phyloP scores from a whole-genome alignment of 371 early-diverging fungal species.

The Apophysomyces ossiformis region DNA sequence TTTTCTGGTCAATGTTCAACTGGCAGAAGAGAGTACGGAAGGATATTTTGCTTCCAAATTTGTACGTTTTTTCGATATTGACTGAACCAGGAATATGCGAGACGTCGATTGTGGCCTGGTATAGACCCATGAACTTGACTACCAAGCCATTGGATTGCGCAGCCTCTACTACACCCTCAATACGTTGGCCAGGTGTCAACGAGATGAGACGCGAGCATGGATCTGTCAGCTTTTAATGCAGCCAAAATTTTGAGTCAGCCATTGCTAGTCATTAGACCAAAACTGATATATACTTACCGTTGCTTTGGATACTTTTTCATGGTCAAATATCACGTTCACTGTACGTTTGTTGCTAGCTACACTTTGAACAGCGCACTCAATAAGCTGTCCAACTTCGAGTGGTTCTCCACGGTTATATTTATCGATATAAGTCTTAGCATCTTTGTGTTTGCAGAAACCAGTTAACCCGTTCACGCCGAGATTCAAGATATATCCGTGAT shows the following conservation, averaged over 20 bases:
- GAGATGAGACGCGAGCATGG: slow-evolving; percentile 61
- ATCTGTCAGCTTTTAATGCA: slow-evolving; percentile 33
- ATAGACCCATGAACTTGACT: slow-evolving; percentile 72
- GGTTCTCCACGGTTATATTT: slow-evolving; percentile 55
- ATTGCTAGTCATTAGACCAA: not conserved
- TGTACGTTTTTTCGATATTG: slow-evolving; percentile 55
- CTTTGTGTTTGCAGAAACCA: slow-evolving; percentile 71
- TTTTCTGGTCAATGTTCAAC: slow-evolving; percentile 48
- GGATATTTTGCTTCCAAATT: slow-evolving; percentile 55
- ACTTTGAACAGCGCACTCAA: slow-evolving; percentile 58
- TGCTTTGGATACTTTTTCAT: slow-evolving; percentile 53
- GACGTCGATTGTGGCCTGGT: slow-evolving; percentile 60
- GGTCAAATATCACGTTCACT: slow-evolving; percentile 63
- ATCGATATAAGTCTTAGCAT: slow-evolving; percentile 59
- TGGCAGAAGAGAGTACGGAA: slow-evolving; percentile 70
- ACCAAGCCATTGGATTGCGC: slow-evolving; percentile 63
- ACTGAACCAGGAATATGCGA: slow-evolving; percentile 55
- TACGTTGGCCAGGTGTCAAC: slow-evolving; percentile 67
- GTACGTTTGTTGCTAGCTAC: slow-evolving; percentile 59
- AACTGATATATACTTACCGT: slow-evolving; percentile 32
- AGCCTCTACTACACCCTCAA: slow-evolving; percentile 58
- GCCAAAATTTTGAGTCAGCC: not conserved
- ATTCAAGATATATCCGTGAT: slow-evolving; percentile 82
- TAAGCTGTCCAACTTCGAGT: slow-evolving; percentile 68
- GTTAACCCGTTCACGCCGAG: slow-evolving; percentile 68